A percentile compares a stretch with the other conserved stretches of the same genome.
Conservation (phyloP, 116 monocot species). For the Dioscorea cayenensis region DNA sequence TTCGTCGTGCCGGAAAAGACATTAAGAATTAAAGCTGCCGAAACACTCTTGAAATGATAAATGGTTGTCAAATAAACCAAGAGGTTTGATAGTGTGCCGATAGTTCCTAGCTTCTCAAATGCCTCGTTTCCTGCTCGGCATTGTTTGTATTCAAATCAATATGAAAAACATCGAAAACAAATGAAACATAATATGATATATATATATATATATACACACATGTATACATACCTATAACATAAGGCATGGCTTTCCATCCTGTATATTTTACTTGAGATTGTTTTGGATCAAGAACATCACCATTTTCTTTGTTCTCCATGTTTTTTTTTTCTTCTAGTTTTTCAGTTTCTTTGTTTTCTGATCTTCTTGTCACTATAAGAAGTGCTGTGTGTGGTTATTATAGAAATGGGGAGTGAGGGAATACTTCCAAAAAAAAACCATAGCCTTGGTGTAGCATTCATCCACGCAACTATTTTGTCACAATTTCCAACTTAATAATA, state of each 20-base stretch:
- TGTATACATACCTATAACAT: constrained; percentile 4
- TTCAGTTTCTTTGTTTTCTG: too few species aligned
- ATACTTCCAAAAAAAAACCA: too few species aligned
- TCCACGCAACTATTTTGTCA: too few species aligned
- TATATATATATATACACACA: too few species aligned
- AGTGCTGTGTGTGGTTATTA: too few species aligned
- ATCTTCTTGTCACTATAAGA: too few species aligned
- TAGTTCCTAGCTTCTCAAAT: constrained; percentile 63
- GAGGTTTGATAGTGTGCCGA: constrained; percentile 52
- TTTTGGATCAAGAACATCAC: background rate
- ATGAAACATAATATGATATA: background rate
- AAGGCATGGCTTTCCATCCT: constrained; percentile 15
- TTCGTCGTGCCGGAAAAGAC: constrained; percentile 46
- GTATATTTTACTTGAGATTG: background rate
- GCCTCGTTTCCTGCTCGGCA: constrained; percentile 47
- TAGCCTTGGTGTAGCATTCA: too few species aligned
- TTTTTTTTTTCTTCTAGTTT: too few species aligned
- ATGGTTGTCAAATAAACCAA: constrained; percentile 50
- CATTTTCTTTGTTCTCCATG: background rate
- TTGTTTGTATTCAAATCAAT: background rate
- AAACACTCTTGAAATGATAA: constrained; percentile 44
- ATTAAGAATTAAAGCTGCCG: constrained; percentile 31
- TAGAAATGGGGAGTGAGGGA: too few species aligned
- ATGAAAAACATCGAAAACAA: background rate
- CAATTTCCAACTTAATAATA: too few species aligned